Percentiles rank a stretch among this genome's conserved stretches.
Conservation (phyloP, 2,329 filamentous ascomycete species). For the Neobulgaria alba region DNA sequence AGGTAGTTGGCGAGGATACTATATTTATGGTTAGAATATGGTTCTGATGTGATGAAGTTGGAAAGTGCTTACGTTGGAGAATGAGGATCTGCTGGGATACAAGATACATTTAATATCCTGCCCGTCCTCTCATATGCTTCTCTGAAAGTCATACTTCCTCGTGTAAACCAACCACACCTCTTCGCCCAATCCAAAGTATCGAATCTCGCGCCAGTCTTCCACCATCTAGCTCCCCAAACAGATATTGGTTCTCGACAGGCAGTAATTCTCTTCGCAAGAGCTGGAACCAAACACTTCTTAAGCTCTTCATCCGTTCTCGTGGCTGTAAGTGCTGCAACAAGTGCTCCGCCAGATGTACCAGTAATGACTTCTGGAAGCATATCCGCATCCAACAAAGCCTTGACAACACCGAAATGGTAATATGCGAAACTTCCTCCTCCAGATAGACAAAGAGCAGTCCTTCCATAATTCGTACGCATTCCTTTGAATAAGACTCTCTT, state of each 20-base stretch:
- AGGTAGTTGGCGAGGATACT: conserved; percentile 92
- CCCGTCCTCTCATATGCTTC: conserved; percentile 93
- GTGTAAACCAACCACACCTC: conserved; percentile 80
- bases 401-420: conserved; percentile 91
- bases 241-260: conserved; percentile 72
- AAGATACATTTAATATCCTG: conserved; percentile 89
- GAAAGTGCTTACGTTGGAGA: conserved; percentile 47
- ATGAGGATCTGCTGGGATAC: conserved; percentile 91
- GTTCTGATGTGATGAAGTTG: background rate
- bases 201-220: conserved; percentile 85
- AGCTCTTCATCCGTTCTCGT: conserved; percentile 90
- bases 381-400: conserved; percentile 77
- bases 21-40: conserved; percentile 40
- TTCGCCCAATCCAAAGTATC: conserved; percentile 88
- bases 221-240: conserved; percentile 79
- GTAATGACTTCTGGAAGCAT: conserved; percentile 90
- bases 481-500: conserved; percentile 83
- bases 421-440: conserved; percentile 93
- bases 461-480: conserved; percentile 80
- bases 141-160: conserved; percentile 84
- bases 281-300: conserved; percentile 74
- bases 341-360: conserved; percentile 86
- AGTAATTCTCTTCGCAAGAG: conserved; percentile 74
- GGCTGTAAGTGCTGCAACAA: conserved; percentile 78
- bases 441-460: conserved; percentile 85